Evolutionary conservation across 768 basidiomycete species (phyloP).

Genomic region (Trametes villosa): DNA sequence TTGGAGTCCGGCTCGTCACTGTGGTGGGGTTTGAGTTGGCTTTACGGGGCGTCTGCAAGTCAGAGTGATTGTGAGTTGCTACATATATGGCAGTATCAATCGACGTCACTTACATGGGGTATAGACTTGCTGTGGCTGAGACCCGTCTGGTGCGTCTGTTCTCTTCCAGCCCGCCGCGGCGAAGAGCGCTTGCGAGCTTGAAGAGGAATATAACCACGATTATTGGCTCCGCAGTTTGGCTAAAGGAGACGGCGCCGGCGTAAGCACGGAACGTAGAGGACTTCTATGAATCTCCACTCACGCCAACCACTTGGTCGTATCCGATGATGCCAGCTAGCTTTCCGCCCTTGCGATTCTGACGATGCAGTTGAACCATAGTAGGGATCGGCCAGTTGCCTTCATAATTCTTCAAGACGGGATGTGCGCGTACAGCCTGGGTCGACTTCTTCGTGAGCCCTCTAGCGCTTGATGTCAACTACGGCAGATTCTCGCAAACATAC

Average conservation of each 20-base stretch:
- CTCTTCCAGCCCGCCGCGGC: too few species aligned
- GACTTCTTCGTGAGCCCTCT: not conserved
- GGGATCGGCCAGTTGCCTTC: conserved; percentile 4
- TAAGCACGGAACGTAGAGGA: not conserved
- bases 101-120: too few species aligned
- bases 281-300: not conserved
- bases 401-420: not conserved
- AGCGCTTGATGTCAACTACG: too few species aligned
- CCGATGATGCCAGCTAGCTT: not conserved
- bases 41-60: too few species aligned
- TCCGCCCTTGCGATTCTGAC: not conserved
- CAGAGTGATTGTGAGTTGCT: too few species aligned
- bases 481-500: not conserved
- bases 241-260: too few species aligned
- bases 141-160: too few species aligned
- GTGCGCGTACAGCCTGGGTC: not conserved
- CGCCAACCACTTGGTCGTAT: not conserved
- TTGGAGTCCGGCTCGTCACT: not conserved
- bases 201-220: too few species aligned
- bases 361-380: conserved; percentile 5
- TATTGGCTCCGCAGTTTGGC: too few species aligned
- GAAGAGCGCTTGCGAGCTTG: too few species aligned
- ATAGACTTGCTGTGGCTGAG: too few species aligned
- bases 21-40: not conserved
- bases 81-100: too few species aligned